Conservation (phyloP, 192 early-diverging fungal genomes). For the Coemansia sp. region DNA sequence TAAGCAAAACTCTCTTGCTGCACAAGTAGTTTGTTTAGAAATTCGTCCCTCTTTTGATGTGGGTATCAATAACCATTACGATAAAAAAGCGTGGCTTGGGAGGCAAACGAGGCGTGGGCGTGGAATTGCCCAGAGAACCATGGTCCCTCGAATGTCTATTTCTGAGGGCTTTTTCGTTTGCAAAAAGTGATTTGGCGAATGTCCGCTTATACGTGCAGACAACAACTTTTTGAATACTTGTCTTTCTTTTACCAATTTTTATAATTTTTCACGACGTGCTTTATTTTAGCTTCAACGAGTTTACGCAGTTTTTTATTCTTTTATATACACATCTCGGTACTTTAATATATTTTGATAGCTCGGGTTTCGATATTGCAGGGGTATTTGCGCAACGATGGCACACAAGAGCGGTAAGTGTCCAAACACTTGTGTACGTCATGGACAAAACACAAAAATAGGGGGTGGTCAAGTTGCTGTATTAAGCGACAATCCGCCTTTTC, state of each 20-base stretch:
- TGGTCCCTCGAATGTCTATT: neutral
- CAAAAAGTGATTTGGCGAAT: neutral
- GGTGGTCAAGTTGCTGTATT: neutral
- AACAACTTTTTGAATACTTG: neutral
- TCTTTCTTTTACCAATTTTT: neutral
- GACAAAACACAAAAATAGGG: neutral
- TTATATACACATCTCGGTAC: too few species aligned
- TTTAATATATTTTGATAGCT: too few species aligned
- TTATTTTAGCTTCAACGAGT: neutral
- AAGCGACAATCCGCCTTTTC: neutral
- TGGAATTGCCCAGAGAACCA: neutral
- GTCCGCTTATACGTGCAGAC: neutral
- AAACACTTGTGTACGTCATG: neutral
- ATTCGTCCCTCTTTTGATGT: neutral
- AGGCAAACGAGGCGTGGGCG: neutral
- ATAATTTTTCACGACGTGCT: neutral
- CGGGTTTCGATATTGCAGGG: too few species aligned
- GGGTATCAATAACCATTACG: neutral
- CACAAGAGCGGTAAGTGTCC: neutral
- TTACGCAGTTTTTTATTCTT: too few species aligned
- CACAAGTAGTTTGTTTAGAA: neutral
- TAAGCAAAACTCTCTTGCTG: neutral
- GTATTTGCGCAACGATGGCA: neutral
- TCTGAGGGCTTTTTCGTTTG: neutral
- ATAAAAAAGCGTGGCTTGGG: neutral